phyloP scores from a whole-genome alignment of 257 asterid genomes.

The Solanum raphanifolium region DNA sequence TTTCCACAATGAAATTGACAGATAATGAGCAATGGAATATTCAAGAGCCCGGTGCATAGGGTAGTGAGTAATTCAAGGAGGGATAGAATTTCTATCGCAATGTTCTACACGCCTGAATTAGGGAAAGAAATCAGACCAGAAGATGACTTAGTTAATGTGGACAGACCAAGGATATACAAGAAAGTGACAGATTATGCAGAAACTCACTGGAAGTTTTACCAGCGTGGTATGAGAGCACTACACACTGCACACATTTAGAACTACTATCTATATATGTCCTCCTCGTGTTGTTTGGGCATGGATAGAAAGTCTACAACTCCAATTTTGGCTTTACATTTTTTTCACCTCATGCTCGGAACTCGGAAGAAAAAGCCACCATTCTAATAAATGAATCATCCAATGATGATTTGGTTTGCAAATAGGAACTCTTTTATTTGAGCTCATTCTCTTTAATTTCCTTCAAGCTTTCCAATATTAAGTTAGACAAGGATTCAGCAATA shows the following conservation, averaged over 20 bases:
- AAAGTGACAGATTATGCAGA: slow-evolving; percentile 42
- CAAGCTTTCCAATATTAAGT: neutral
- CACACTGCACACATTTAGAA: neutral
- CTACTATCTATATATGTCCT: neutral
- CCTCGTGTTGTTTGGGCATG: neutral
- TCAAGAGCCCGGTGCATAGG: slow-evolving; percentile 46
- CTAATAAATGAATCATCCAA: neutral
- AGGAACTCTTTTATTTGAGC: neutral
- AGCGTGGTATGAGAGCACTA: neutral
- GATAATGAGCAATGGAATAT: slow-evolving; percentile 49
- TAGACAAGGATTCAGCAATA: neutral
- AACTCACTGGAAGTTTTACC: slow-evolving; percentile 20
- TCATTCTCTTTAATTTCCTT: neutral
- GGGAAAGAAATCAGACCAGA: slow-evolving; percentile 47
- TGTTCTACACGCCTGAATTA: slow-evolving; percentile 34
- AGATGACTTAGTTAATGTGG: slow-evolving; percentile 22
- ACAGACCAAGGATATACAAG: slow-evolving; percentile 24
- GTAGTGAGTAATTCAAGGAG: slow-evolving; percentile 23
- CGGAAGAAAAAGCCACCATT: neutral
- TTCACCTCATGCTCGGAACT: neutral
- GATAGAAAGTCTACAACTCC: neutral
- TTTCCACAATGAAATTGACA: slow-evolving; percentile 2
- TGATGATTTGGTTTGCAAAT: neutral
- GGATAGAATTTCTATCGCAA: slow-evolving; percentile 34
- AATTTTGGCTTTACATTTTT: neutral